Evolutionary conservation across 352 stramenopile genomes (phyloP).

Genomic region (Aphanomyces cochlioides): DNA sequence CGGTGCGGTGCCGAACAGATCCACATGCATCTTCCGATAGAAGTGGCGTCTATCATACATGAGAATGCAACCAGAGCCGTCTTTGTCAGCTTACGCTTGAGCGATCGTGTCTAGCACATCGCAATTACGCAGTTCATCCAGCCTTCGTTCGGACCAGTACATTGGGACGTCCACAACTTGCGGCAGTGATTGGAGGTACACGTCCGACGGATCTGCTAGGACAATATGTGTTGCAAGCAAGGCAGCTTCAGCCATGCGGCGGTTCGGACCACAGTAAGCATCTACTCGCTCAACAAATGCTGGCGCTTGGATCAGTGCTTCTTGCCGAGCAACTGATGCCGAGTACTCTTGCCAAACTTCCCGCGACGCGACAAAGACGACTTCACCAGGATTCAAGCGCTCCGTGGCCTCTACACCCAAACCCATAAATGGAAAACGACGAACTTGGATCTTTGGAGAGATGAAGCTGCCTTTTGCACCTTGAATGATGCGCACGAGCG

Average conservation of each 20-base stretch:
- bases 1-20: conserved; percentile 62
- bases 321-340: conserved; percentile 56
- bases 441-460: conserved; percentile 49
- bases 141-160: conserved; percentile 60
- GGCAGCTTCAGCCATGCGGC: conserved; percentile 50
- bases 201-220: conserved; percentile 48
- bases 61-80: conserved; percentile 11
- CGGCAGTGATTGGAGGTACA: conserved; percentile 61
- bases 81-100: no score
- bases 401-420: conserved; percentile 56
- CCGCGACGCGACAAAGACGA: conserved; percentile 57
- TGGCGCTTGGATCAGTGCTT: conserved; percentile 57
- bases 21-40: conserved; percentile 63
- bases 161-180: conserved; percentile 58
- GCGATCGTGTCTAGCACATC: conserved; percentile 48
- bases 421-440: conserved; percentile 51
- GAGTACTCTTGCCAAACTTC: conserved; percentile 74
- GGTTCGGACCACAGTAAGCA: conserved; percentile 13
- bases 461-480: conserved; percentile 51
- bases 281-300: conserved; percentile 59
- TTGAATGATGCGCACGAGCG: conserved; percentile 41
- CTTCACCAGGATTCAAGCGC: conserved; percentile 50
- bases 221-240: conserved; percentile 65
- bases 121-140: conserved; percentile 60
- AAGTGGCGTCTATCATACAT: conserved; percentile 36